Evolutionary conservation across 176 grass and related monocot species (phyloP).

Genomic region (Oryza glaberrima): DNA sequence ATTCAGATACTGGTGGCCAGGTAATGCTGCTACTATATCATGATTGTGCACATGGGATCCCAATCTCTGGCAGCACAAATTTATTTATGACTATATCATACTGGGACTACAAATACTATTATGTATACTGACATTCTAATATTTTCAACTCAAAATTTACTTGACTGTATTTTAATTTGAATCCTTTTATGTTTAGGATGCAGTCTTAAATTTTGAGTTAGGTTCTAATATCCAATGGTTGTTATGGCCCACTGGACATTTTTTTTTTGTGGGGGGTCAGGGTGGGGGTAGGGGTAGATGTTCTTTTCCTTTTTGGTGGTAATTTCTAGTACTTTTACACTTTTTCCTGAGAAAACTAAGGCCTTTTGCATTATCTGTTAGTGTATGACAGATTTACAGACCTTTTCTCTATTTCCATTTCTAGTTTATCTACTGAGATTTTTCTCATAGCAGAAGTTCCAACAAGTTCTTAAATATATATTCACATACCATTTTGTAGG

Average conservation of each 20-base stretch:
- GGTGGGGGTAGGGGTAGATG: background rate
- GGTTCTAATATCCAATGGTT: background rate
- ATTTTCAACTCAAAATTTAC: conserved; percentile 27
- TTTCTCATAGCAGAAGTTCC: conserved; percentile 5
- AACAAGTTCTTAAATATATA: conserved; percentile 17
- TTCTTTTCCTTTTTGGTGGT: background rate
- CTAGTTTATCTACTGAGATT: conserved; percentile 21
- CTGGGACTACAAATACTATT: background rate
- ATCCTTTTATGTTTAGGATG: background rate
- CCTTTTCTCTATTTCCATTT: conserved; percentile 25
- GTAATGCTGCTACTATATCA: conserved; percentile 41
- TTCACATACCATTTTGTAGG: conserved; percentile 46
- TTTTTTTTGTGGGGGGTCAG: too few relatives aligned
- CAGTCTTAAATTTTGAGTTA: background rate
- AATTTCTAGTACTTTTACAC: background rate
- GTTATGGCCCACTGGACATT: background rate
- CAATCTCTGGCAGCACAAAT: conserved; percentile 16
- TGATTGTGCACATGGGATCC: background rate
- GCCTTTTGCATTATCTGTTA: background rate
- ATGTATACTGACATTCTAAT: background rate
- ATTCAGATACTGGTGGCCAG: conserved; percentile 88
- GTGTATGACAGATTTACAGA: background rate
- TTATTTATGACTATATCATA: background rate
- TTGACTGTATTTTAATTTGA: background rate
- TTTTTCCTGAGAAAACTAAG: background rate